phyloP scores from a whole-genome alignment of 331 rosid species.

The Cydonia oblonga region DNA sequence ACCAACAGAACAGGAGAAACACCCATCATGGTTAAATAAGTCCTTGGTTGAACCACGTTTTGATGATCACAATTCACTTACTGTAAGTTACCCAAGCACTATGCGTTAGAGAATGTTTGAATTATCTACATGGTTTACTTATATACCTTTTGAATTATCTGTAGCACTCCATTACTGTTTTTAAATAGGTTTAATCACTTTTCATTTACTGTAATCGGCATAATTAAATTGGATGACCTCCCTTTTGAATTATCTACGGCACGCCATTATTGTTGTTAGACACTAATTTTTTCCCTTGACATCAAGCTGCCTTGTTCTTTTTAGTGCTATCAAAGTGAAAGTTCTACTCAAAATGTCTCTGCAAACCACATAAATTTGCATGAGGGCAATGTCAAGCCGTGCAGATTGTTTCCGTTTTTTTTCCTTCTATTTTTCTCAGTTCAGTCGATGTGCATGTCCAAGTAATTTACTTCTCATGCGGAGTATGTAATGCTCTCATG shows the following conservation, averaged over 20 bases:
- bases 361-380: background rate
- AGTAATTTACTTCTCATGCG: background rate
- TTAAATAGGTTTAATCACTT: background rate
- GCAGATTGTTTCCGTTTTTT: background rate
- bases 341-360: background rate
- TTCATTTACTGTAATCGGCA: background rate
- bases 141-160: background rate
- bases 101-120: background rate
- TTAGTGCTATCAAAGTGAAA: background rate
- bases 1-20: slow-evolving; percentile 15
- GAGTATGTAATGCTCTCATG: background rate
- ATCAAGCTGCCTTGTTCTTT: background rate
- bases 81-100: background rate
- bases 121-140: background rate
- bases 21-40: slow-evolving; percentile 25
- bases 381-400: background rate
- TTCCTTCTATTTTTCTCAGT: background rate
- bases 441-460: background rate
- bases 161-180: background rate
- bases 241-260: background rate
- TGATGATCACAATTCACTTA: slow-evolving; percentile 3
- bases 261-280: background rate
- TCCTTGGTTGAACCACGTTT: slow-evolving; percentile 22
- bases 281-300: no score
- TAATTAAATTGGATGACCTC: background rate